Evolutionary conservation across 2,329 filamentous ascomycete species (phyloP), one percentile per base, ranked within the genome.

Genomic region (Sporothrix pseudoabietina): DNA sequence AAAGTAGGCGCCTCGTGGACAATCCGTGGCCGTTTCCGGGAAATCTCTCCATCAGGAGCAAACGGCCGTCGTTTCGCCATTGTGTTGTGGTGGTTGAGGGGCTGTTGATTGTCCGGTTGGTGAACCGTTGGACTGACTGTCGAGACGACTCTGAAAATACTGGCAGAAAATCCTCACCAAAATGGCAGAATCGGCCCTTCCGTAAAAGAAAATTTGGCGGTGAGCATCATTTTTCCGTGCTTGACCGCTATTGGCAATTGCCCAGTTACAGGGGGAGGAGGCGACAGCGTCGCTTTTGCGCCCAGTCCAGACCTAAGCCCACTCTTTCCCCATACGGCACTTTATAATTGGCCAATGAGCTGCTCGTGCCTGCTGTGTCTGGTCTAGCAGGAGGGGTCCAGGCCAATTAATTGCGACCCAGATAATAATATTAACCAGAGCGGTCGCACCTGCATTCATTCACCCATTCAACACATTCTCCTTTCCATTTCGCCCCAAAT

Each of bases 21-120:
- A n/a, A 87, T 81, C 79, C 87, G 88, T 75, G 85, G 85, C 75
- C 87, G 85, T 79, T 89, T 89, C 32, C 85, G 82, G 41, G 83
- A 82, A 44, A 80, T 82, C 7, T 81, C 80, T 49, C 80, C 81
- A 70, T 86, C 84, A 19, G 77, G 78, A 69, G 81, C 82, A 69
- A 79, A 78, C 49, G 81, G 79, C 71, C 81, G 78, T 76, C 85
- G 80, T 79, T 87, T 87, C 35, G 80, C 81, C 85, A 87, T 87
- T 61, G 16, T 72, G 47, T 59, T 47, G 49, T 49, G 12, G 35
- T 16, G 35, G 19, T 16, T 2, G 30, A 22, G 26, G 39, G 9
- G n/a, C 32, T 39, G 63, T 52, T 10, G 12, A 49, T 47, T 22
- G 22, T 35, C 32, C 66, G 47, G 47, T 22, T 69, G 19, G 30